These are phyloP conservation scores for Sporothrix schenckii DNA, from an alignment of 2,329 filamentous ascomycete genomes.

Conservation along the genomic window DNA sequence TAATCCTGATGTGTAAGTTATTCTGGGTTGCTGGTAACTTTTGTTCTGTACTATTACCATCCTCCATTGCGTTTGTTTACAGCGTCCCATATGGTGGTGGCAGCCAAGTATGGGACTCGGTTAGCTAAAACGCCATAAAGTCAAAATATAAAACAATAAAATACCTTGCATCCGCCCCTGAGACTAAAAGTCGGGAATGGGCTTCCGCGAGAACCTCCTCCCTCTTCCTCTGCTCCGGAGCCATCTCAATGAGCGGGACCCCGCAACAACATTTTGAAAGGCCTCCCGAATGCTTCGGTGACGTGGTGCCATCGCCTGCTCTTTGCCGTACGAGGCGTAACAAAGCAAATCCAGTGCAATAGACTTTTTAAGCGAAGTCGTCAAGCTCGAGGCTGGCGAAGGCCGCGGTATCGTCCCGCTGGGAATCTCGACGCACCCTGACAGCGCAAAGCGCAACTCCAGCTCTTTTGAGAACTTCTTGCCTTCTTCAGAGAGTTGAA, in stretches of 20 bases:
- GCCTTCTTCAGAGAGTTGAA: constrained; percentile 8
- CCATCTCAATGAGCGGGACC: constrained; percentile 14
- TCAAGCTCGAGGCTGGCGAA: not conserved
- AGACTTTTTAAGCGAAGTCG: not conserved
- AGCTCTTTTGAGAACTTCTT: constrained; percentile 3
- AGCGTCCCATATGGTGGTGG: not conserved
- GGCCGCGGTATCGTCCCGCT: not conserved
- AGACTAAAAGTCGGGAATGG: constrained; percentile 3
- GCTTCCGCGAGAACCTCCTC: constrained; percentile 3
- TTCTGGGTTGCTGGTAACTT: not conserved
- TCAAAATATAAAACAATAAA: not conserved
- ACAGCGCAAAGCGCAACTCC: constrained; percentile 5
- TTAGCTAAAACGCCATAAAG: not conserved
- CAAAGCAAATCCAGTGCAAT: not conserved
- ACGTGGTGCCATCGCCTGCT: not conserved
- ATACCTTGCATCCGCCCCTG: not conserved
- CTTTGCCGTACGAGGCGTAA: not conserved
- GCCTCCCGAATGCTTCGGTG: constrained; percentile 6
- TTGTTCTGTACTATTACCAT: not conserved
- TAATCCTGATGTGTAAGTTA: constrained; percentile 1
- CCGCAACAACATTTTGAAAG: not conserved
- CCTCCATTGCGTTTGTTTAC: no score
- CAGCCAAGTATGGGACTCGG: no score
- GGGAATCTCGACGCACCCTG: not conserved
- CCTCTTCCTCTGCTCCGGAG: not conserved